Base-by-base conservation (phyloP, 148 eudicot genomes). In the Drosera capensis region DNA sequence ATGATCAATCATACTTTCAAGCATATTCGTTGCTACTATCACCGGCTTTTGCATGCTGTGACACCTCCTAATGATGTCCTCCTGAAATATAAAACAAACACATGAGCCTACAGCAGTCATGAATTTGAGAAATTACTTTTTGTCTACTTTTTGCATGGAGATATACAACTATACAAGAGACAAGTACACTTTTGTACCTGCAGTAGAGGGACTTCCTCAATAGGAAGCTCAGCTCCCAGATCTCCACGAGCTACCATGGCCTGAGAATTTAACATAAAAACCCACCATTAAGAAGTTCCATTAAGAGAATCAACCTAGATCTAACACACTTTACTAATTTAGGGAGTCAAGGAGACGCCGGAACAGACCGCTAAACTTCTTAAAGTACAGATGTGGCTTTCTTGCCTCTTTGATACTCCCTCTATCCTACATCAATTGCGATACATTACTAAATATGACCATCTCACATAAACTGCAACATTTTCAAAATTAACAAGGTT, bases 231-330 rank as follows among this genome's bases (percentile, higher is more conserved):
- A 45, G 99, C 99, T 69, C 99, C 99, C 54, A 90, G 85, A 60
- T 90, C 99, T 34, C 99, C 99, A 67, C 99, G 99, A 56, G 99
- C 99, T 43, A 90, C 99, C 99, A 90, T 90, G 38, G 99, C 99
- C 99, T 90, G 45, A 17, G 23, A 17, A n/a, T 41, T 41, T n/a
- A 12, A 40, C 35, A 9, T 28, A 38, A 20, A 23, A 7, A 6
- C n/a, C n/a, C n/a, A n/a, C n/a, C n/a, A n/a, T n/a, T n/a, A n/a
- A n/a, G n/a, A n/a, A n/a, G n/a, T n/a, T n/a, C n/a, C n/a, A n/a
- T n/a, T n/a, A n/a, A n/a, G n/a, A n/a, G n/a, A n/a, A n/a, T n/a
- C n/a, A n/a, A n/a, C n/a, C n/a, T n/a, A n/a, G n/a, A n/a, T n/a
- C n/a, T n/a, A n/a, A n/a, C n/a, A n/a, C n/a, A n/a, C n/a, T n/a